Evolutionary conservation across 306 rosid genomes (phyloP), one percentile per base, ranked within the genome.

Genomic region (Cucurbita pepo): DNA sequence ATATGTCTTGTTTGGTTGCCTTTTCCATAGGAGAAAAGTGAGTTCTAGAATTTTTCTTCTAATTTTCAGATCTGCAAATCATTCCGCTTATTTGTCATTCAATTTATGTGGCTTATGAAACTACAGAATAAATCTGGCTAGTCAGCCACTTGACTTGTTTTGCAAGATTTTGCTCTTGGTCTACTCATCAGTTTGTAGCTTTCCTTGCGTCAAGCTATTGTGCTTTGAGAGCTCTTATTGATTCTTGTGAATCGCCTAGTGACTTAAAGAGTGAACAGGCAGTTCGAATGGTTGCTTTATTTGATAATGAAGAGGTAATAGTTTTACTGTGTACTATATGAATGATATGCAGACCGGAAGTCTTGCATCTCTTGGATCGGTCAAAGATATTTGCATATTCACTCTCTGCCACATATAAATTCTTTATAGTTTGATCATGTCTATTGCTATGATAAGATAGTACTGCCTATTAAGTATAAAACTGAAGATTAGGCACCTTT

Each of bases 291-390:
- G 95, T 90, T 83, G 98, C 98, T 76, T 85, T 94, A 77, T 94
- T 94, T 89, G 98, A 94, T 83, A 94, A 90, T 67, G 98, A 94
- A 74, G 98, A 94, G 98, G 98, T 94, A 85, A 76, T 50, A 78
- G 44, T 62, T 69, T 81, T 76, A 64, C 73, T 40, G 54, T 34
- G 43, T 65, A 76, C 19, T 78, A 71, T 41, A 48, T 48, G 71
- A 44, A 44, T 51, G 37, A 25, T 34, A 36, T 21, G 22, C 38
- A n/a, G n/a, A 75, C 8, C 36, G 70, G 15, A 60, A 36, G 38
- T 59, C 48, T 4, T 47, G 25, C 41, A 2, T 48, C 19, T 52
- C 50, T 11, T 57, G 40, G 8, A 66, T 16, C 25, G 57, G 58
- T 8, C 12, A 69, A 30, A 25, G 22, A 30, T 48, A 8, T 22